Base-by-base conservation (phyloP, 352 stramenopile genomes). In the Peronospora destructor region DNA sequence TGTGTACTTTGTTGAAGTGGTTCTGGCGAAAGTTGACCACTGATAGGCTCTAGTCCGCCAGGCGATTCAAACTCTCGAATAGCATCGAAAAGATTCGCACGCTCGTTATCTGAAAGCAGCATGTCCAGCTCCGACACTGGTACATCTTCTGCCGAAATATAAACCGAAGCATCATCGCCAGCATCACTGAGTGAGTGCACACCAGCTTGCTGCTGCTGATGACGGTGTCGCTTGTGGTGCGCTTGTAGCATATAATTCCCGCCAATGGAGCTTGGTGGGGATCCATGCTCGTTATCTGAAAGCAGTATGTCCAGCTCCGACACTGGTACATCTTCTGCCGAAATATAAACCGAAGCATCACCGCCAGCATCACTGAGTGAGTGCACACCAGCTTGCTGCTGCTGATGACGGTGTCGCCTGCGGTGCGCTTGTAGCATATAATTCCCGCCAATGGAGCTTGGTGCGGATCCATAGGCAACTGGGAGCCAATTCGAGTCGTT, bases 21-120 rank as follows among this genome's bases (percentile, higher is more conserved):
- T 33, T 59, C 39, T 13, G 46, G 25, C 3, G 48, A 56, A 10
- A 52, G 26, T 6, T 59, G 26, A n/a, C 17, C 29, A 13, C 61
- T 45, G 9, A 61, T 19, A 21, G 53, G 52, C 2, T 53, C 49
- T 25, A 47, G 38, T 14, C n/a, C 12, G 11, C 57, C 32, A 0
- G 73, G 72, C 1, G 68, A 71, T 25, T 86, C 72, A 19, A 87
- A 87, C 49, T 87, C 71, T 1, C 73, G 72, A 43, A 88, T 88
- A 7, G 76, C 74, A 26, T 88, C 76, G 30, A 88, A 73, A 34
- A 87, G 53, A 46, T 85, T 85, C 8, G 63, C 68, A 25, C 68
- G 63, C 33, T 88, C 76, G 49, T 83, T 73, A 29, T 87, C 73
- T 4, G 74, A 84, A 21, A 88, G 48, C 39, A 88, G 41, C 39